A percentile compares a stretch with the other conserved stretches of the same genome.
Conservation (phyloP, 2,329 filamentous ascomycete species). For the Colletotrichum horii region DNA sequence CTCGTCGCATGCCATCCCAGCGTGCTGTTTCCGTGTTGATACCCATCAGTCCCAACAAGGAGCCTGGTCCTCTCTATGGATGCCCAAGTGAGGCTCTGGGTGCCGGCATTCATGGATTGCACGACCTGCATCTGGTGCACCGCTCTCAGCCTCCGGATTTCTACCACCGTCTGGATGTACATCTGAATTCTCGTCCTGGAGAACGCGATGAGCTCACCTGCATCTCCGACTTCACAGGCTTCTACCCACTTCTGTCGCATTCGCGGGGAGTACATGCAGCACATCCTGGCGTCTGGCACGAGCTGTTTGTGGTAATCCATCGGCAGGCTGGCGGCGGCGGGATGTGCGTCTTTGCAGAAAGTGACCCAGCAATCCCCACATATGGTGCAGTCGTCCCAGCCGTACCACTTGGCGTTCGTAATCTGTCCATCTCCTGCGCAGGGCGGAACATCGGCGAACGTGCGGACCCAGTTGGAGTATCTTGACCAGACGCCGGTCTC, state of each 20-base stretch:
- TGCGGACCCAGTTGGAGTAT: conserved; percentile 31
- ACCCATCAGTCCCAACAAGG: not conserved
- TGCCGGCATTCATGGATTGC: not conserved
- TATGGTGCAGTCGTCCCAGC: conserved; percentile 22
- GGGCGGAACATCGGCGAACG: conserved; percentile 22
- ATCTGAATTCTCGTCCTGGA: not conserved
- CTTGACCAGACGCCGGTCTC: conserved; percentile 36
- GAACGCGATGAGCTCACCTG: not conserved
- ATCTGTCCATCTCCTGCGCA: conserved; percentile 1
- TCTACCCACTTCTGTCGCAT: conserved; percentile 19
- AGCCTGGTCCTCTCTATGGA: no score
- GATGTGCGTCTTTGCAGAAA: conserved; percentile 2
- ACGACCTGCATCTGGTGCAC: not conserved
- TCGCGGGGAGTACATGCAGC: conserved; percentile 20
- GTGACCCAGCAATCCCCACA: conserved; percentile 20
- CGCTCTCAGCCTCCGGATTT: not conserved
- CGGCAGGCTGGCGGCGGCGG: not conserved
- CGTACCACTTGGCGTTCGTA: conserved; percentile 12
- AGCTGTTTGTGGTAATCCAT: not conserved
- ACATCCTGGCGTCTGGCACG: conserved; percentile 6
- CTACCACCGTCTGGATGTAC: not conserved
- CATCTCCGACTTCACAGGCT: conserved; percentile 4
- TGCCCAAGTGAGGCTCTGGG: not conserved
- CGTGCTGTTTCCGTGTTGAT: not conserved
- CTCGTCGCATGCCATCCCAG: not conserved